Conservation (phyloP, 1,139 yeast genomes). For the Dujonia santamariae region DNA sequence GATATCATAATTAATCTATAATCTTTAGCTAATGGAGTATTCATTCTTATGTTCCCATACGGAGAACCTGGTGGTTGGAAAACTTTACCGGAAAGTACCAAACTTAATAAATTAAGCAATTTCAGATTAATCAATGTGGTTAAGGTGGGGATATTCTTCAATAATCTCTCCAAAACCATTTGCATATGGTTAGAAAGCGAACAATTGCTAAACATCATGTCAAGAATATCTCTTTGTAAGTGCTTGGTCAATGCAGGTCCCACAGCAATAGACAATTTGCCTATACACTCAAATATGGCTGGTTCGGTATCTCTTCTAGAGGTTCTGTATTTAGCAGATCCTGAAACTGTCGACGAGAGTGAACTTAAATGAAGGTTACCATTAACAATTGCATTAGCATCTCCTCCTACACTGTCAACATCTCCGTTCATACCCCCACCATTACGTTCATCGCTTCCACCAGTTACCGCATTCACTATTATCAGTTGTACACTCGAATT, state of each 20-base stretch:
- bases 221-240: conserved; percentile 76
- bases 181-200: conserved; percentile 80
- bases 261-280: conserved; percentile 81
- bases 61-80: conserved; percentile 92
- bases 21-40: conserved; percentile 65
- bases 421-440: conserved; percentile 7
- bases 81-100: conserved; percentile 76
- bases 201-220: conserved; percentile 71
- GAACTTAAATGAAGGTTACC: conserved; percentile 1
- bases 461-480: conserved; percentile 40
- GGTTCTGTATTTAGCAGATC: conserved; percentile 55
- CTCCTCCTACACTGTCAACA: conserved; percentile 15
- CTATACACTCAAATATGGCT: conserved; percentile 85
- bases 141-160: conserved; percentile 75
- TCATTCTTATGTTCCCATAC: conserved; percentile 59
- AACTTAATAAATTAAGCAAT: conserved; percentile 68
- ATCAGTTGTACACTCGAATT: conserved; percentile 41
- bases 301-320: conserved; percentile 75
- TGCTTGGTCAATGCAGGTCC: conserved; percentile 96
- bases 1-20: conserved; percentile 73
- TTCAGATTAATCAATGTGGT: conserved; percentile 71
- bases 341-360: conserved; percentile 26
- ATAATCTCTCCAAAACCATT: conserved; percentile 65
- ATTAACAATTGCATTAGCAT: conserved; percentile 1
- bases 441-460: conserved; percentile 15